phyloP scores from a whole-genome alignment of 257 asterid species.

The Solanum chmielewskii region DNA sequence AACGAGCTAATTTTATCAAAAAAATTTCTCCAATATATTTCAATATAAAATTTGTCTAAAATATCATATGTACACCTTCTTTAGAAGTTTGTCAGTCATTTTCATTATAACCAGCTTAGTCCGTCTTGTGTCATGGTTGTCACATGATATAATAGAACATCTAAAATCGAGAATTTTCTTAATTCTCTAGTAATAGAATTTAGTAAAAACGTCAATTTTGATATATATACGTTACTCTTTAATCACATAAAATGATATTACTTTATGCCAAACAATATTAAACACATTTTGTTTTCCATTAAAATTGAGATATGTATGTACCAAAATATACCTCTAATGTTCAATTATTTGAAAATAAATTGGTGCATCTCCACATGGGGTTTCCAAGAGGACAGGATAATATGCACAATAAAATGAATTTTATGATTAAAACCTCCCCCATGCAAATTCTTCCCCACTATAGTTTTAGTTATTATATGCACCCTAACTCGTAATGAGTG shows the following conservation, averaged over 20 bases:
- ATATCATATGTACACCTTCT: neutral
- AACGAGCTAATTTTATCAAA: too few species aligned
- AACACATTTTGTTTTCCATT: neutral
- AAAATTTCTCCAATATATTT: neutral
- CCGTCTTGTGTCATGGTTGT: neutral
- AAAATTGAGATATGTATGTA: neutral
- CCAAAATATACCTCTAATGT: neutral
- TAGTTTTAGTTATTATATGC: neutral
- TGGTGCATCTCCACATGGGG: neutral
- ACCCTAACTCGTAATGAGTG: neutral
- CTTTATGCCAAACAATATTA: neutral
- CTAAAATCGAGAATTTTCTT: neutral
- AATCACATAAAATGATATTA: neutral
- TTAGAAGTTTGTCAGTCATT: neutral
- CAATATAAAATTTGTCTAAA: neutral
- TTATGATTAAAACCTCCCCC: neutral
- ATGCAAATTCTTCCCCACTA: neutral
- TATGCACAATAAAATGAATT: neutral
- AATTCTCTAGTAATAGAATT: neutral
- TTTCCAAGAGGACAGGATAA: neutral
- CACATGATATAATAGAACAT: neutral
- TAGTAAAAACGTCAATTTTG: neutral
- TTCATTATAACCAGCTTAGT: too few species aligned
- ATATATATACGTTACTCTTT: neutral
- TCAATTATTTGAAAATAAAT: neutral